Evolutionary conservation across 148 eudicot species (phyloP).

Genomic region (Fagopyrum esculentum): DNA sequence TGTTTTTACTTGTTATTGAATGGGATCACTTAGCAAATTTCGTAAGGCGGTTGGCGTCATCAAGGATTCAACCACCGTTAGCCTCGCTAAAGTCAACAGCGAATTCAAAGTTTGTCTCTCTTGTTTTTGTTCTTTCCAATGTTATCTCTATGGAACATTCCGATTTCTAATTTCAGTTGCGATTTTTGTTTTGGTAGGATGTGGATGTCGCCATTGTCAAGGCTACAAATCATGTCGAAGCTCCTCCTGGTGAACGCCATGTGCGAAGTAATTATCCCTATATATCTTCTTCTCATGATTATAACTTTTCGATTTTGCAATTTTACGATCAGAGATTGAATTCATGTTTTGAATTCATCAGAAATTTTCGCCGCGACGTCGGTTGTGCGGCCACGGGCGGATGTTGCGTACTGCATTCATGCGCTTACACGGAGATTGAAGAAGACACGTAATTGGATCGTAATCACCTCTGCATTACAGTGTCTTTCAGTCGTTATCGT

Average conservation of each 20-base stretch:
- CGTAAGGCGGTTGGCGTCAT: conserved; percentile 91
- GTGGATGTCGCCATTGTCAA: conserved; percentile 90
- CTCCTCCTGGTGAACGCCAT: conserved; percentile 84
- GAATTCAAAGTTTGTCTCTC: conserved; percentile 57
- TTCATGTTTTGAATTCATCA: conserved; percentile 17
- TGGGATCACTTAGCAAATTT: conserved; percentile 69
- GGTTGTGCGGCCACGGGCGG: conserved; percentile 74
- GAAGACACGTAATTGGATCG: conserved; percentile 97
- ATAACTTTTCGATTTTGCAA: not conserved
- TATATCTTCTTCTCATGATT: not conserved
- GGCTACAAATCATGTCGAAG: conserved; percentile 89
- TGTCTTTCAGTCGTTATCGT: not conserved
- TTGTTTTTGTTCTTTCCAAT: too few relatives aligned
- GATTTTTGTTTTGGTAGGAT: conserved; percentile 36
- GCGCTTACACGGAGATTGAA: conserved; percentile 78
- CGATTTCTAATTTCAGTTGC: not conserved
- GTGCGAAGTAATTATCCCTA: conserved; percentile 44
- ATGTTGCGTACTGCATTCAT: conserved; percentile 87
- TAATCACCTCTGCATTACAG: conserved; percentile 15
- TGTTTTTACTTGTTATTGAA: conserved; percentile 10
- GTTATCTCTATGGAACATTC: not conserved
- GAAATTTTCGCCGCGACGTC: conserved; percentile 78
- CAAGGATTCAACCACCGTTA: conserved; percentile 88
- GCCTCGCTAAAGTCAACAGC: conserved; percentile 93
- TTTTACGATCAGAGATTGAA: not conserved